Conservation (phyloP, 345 rosid species). For the Durio zibethinus region DNA sequence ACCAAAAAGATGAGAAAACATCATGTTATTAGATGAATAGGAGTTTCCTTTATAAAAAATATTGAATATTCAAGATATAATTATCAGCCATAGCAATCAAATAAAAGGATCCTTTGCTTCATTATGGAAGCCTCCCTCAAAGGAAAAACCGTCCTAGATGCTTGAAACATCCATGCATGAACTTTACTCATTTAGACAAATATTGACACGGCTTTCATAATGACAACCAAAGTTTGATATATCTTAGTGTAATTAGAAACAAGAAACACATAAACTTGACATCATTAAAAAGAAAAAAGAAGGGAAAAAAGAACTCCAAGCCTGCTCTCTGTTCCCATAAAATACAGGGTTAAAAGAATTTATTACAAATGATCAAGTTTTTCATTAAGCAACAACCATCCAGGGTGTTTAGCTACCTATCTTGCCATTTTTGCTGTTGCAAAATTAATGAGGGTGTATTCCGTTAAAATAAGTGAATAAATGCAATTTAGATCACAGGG, state of each 20-base stretch:
- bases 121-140: neutral
- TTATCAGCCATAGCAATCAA: neutral
- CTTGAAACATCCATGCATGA: neutral
- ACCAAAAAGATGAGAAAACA: constrained; percentile 20
- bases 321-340: neutral
- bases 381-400: neutral
- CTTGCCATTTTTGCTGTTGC: neutral
- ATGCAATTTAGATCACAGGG: neutral
- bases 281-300: neutral
- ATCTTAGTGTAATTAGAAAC: neutral
- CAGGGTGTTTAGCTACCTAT: neutral
- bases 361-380: neutral
- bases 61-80: neutral
- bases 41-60: neutral
- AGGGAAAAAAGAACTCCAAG: neutral
- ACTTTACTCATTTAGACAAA: neutral
- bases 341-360: neutral
- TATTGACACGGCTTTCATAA: neutral
- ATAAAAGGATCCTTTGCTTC: neutral
- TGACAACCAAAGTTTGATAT: neutral
- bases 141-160: neutral
- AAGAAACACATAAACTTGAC: neutral
- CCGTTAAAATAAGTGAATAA: neutral
- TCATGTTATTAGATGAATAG: neutral
- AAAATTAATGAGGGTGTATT: neutral